Evolutionary conservation across 2,329 filamentous ascomycete genomes (phyloP).

Genomic region (Calonectria ilicicola): DNA sequence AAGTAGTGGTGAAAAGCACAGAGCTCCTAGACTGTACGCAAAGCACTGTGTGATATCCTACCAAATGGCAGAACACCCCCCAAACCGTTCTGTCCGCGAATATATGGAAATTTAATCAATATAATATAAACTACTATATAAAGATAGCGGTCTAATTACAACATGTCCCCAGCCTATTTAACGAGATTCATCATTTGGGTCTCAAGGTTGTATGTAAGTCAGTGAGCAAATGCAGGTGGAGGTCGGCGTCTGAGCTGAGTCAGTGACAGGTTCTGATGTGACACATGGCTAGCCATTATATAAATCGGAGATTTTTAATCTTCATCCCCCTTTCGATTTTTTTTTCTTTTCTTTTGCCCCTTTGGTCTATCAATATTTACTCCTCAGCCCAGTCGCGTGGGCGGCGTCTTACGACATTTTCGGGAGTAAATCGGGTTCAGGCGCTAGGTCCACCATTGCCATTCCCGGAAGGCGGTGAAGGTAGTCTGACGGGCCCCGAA

Average conservation of each 20-base stretch:
- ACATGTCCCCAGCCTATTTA: background rate
- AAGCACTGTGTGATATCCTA: background rate
- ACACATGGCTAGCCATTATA: background rate
- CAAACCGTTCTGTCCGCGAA: background rate
- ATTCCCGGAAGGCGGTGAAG: conserved; percentile 40
- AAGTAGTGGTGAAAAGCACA: background rate
- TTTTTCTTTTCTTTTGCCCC: too few species aligned
- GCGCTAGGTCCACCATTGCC: conserved; percentile 32
- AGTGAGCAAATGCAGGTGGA: too few species aligned
- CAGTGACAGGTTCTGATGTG: background rate
- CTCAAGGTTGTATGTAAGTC: too few species aligned
- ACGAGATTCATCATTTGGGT: too few species aligned
- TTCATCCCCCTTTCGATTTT: background rate
- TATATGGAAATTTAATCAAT: background rate
- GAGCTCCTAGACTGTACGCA: background rate
- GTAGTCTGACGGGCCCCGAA: conserved; percentile 23
- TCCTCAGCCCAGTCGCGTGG: background rate
- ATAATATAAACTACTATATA: background rate
- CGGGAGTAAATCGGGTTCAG: conserved; percentile 18
- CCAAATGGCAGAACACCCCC: background rate
- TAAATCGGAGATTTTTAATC: background rate
- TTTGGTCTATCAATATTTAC: background rate
- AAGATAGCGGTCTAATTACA: background rate
- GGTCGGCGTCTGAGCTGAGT: too few species aligned
- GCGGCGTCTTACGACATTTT: conserved; percentile 13